phyloP scores from a whole-genome alignment of 768 basidiomycete genomes.

The Russula brevipes region DNA sequence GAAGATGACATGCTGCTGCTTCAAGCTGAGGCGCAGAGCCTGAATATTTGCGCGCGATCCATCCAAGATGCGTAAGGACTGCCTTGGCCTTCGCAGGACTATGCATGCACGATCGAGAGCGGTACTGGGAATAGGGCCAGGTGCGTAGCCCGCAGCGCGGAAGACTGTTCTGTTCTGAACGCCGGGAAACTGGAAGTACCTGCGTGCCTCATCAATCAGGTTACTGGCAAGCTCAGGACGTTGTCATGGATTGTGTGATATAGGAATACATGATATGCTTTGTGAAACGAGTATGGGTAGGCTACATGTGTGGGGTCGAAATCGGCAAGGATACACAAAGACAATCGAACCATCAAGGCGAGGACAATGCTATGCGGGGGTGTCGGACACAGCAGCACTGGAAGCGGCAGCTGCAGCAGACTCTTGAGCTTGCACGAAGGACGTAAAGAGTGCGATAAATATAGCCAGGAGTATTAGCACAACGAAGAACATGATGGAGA shows the following conservation, averaged over 20 bases:
- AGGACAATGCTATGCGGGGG: not conserved
- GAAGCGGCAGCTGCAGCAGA: slow-evolving; percentile 19
- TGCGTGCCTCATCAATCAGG: slow-evolving; percentile 70
- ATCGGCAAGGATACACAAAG: not conserved
- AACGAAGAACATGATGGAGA: slow-evolving; percentile 12
- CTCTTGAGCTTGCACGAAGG: slow-evolving; percentile 20
- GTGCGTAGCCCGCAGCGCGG: slow-evolving; percentile 35
- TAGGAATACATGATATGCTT: slow-evolving; percentile 1
- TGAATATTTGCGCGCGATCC: slow-evolving; percentile 81
- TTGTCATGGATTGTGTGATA: slow-evolving; percentile 38
- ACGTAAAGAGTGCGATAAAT: slow-evolving; percentile 23
- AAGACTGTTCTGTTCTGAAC: slow-evolving; percentile 1
- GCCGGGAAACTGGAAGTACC: slow-evolving; percentile 44
- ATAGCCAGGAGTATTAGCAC: slow-evolving; percentile 9
- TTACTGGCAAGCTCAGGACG: slow-evolving; percentile 68
- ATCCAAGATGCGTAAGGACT: slow-evolving; percentile 74
- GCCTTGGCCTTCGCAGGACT: not conserved
- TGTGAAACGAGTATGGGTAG: not conserved
- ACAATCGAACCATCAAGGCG: not conserved
- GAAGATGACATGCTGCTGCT: slow-evolving; percentile 82
- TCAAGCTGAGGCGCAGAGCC: slow-evolving; percentile 75
- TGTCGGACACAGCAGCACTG: slow-evolving; percentile 8
- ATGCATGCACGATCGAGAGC: slow-evolving; percentile 53
- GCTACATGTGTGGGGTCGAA: not conserved
- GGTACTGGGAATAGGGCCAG: slow-evolving; percentile 86